phyloP scores from a whole-genome alignment of 345 rosid genomes.

The Lepidium sativum region DNA sequence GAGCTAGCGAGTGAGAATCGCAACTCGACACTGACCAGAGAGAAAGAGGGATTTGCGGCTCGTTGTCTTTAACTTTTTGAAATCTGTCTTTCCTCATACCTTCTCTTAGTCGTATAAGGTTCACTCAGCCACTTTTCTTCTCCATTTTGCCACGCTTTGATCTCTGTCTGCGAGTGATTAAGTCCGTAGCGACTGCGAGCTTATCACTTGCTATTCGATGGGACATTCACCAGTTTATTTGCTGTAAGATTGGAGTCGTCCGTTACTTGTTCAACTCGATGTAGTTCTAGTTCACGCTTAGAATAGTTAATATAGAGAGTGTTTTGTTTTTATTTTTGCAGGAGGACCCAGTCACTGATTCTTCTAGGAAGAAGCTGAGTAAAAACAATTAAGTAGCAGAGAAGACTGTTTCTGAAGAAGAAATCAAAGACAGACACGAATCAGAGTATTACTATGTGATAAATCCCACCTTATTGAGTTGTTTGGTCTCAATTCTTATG shows the following conservation, averaged over 20 bases:
- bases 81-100: no score
- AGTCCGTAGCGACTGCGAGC: no score
- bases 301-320: not conserved
- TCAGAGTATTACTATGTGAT: not conserved
- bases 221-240: constrained; percentile 3
- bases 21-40: no score
- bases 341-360: constrained; percentile 10
- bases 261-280: not conserved
- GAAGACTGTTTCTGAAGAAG: not conserved
- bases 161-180: no score
- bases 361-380: not conserved
- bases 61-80: no score
- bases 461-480: not conserved
- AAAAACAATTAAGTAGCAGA: not conserved
- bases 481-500: not conserved
- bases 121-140: no score
- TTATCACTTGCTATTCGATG: constrained; percentile 7
- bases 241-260: constrained; percentile 15
- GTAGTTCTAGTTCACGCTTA: not conserved
- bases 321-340: not conserved
- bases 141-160: no score
- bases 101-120: no score
- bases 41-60: no score
- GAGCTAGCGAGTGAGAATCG: no score
- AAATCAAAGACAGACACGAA: not conserved